Percentiles rank a stretch among this genome's conserved stretches.
These are phyloP conservation scores for Penicillium bovifimosum DNA, from an alignment of 495 filamentous ascomycete genomes.

Conservation along the genomic window DNA sequence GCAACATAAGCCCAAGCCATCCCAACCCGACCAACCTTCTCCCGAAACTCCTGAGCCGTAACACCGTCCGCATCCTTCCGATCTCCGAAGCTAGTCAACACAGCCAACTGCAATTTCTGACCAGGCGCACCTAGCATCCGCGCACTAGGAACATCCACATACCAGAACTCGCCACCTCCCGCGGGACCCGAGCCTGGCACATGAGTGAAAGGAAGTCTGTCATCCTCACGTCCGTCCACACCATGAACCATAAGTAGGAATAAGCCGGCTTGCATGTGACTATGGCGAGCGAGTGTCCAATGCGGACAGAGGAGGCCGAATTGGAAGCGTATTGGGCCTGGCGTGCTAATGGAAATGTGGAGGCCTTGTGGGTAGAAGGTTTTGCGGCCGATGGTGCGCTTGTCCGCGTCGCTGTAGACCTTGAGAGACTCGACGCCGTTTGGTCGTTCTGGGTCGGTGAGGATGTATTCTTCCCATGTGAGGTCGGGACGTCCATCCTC, in stretches of 20 bases:
- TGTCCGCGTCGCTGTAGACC: constrained; percentile 47
- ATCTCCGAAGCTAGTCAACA: constrained; percentile 55
- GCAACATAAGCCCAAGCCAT: constrained; percentile 59
- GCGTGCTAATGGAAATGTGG: constrained; percentile 49
- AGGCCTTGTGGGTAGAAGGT: constrained; percentile 56
- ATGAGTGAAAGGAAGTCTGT: constrained; percentile 55
- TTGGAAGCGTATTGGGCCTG: constrained; percentile 62
- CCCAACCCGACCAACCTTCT: constrained; percentile 51
- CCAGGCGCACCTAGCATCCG: constrained; percentile 63
- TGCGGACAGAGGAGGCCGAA: constrained; percentile 72
- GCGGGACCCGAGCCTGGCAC: constrained; percentile 35
- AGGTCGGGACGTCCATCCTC: constrained; percentile 50
- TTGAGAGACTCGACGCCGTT: constrained; percentile 40
- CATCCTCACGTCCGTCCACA: constrained; percentile 58
- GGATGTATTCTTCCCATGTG: constrained; percentile 75
- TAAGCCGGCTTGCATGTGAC: constrained; percentile 51
- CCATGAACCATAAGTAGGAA: constrained; percentile 63
- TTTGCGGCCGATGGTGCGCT: constrained; percentile 58
- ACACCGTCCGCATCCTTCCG: constrained; percentile 63
- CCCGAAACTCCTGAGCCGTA: constrained; percentile 57
- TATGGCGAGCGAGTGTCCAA: constrained; percentile 65
- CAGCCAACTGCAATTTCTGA: constrained; percentile 56
- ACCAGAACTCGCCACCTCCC: constrained; percentile 68
- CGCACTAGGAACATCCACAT: constrained; percentile 60
- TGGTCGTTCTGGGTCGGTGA: constrained; percentile 44